phyloP scores from a whole-genome alignment of 2,329 filamentous ascomycete genomes.

The Cryphonectria parasitica region DNA sequence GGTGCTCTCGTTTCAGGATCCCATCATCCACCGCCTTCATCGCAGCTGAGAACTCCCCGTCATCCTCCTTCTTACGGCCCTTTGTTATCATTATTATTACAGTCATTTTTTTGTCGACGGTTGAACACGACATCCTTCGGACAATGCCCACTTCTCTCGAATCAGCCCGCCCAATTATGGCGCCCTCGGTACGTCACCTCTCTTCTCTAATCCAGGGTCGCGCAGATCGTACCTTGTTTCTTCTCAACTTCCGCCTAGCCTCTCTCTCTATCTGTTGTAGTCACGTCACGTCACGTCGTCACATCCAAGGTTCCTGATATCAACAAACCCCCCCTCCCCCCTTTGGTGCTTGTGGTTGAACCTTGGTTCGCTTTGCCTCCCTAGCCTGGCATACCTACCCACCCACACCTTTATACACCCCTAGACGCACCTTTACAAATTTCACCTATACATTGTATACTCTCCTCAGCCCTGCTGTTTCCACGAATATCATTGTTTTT shows the following conservation, averaged over 20 bases:
- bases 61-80: neutral
- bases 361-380: neutral
- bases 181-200: slow-evolving; percentile 58
- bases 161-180: slow-evolving; percentile 65
- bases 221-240: slow-evolving; percentile 22
- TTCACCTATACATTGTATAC: neutral
- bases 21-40: no score
- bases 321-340: neutral
- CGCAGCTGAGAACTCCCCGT: neutral
- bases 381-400: neutral
- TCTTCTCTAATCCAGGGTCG: slow-evolving; percentile 19
- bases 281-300: slow-evolving; percentile 2
- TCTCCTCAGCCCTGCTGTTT: neutral
- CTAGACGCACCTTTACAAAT: neutral
- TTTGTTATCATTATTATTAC: neutral
- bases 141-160: slow-evolving; percentile 65
- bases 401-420: neutral
- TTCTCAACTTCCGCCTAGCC: neutral
- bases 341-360: neutral
- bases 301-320: neutral
- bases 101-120: neutral
- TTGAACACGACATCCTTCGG: slow-evolving; percentile 16
- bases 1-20: slow-evolving; percentile 8
- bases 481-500: neutral
- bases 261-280: neutral